Evolutionary conservation across 306 rosid species (phyloP).

Genomic region (Delonix regia): DNA sequence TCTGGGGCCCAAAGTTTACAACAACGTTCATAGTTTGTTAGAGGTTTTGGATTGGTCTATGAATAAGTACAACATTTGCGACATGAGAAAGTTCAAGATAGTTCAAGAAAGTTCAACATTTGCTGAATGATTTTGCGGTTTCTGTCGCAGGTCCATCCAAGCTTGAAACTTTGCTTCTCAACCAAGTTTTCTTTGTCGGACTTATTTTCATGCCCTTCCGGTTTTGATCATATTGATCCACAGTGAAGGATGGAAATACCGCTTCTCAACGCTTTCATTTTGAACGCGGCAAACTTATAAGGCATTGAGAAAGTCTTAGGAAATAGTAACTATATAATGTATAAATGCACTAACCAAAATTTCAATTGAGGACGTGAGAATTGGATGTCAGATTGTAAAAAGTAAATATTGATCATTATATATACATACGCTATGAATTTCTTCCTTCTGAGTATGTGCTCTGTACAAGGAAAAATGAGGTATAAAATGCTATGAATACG

Average conservation of each 20-base stretch:
- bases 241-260: not conserved
- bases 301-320: not conserved
- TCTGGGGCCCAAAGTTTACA: not conserved
- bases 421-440: too few relatives aligned
- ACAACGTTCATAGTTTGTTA: not conserved
- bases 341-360: too few relatives aligned
- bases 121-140: not conserved
- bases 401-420: too few relatives aligned
- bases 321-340: not conserved
- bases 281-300: not conserved
- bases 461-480: too few relatives aligned
- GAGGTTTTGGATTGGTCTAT: not conserved
- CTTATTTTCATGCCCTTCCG: not conserved
- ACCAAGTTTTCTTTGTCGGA: not conserved
- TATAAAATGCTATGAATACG: too few relatives aligned
- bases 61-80: not conserved
- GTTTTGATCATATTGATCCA: not conserved
- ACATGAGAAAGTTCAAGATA: not conserved
- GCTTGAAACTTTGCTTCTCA: not conserved
- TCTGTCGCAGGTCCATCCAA: not conserved
- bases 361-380: too few relatives aligned
- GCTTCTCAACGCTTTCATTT: not conserved
- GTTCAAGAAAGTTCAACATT: not conserved
- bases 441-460: too few relatives aligned
- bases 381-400: too few relatives aligned